Evolutionary conservation across 2,329 filamentous ascomycete species (phyloP).

Genomic region (Penicillium glabrum): DNA sequence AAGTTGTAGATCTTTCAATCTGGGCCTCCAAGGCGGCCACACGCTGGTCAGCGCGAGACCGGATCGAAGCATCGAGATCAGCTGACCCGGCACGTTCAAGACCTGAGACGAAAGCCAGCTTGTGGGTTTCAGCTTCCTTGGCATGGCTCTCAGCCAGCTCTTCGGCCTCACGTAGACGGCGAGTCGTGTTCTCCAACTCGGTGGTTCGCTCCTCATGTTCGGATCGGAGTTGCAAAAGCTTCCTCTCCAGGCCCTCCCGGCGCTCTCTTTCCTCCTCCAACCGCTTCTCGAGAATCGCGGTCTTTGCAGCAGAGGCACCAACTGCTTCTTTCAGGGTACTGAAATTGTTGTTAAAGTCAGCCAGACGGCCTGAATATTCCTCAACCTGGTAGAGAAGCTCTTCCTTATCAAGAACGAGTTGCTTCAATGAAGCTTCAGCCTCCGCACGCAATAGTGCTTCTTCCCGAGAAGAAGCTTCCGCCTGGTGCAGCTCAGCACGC

Average conservation of each 20-base stretch:
- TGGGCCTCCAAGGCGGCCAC: conserved; percentile 75
- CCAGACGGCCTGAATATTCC: conserved; percentile 64
- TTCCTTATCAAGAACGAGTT: conserved; percentile 83
- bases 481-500: conserved; percentile 78
- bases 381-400: conserved; percentile 70
- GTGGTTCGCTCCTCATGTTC: conserved; percentile 79
- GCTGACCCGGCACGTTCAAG: conserved; percentile 68
- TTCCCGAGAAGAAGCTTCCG: conserved; percentile 75
- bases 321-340: conserved; percentile 76
- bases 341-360: conserved; percentile 70
- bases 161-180: conserved; percentile 79
- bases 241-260: conserved; percentile 72
- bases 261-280: conserved; percentile 74
- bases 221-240: conserved; percentile 71
- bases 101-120: conserved; percentile 76
- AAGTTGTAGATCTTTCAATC: conserved; percentile 70
- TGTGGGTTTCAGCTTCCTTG: conserved; percentile 81
- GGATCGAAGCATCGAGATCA: conserved; percentile 36
- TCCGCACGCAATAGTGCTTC: conserved; percentile 77
- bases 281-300: conserved; percentile 72
- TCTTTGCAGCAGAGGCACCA: conserved; percentile 74
- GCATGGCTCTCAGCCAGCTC: conserved; percentile 85
- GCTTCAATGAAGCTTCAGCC: conserved; percentile 69
- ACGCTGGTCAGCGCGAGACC: conserved; percentile 53
- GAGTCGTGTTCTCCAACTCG: conserved; percentile 72